Evolutionary conservation across 345 rosid genomes (phyloP).

Genomic region (thale cress (Arabidopsis thaliana)): TAIR10.1 NC_003076.8:23629001-23629500

Average conservation of each 20-base stretch:
- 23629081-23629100: conserved; percentile 58
- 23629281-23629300: conserved; percentile 51
- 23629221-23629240: conserved; percentile 13
- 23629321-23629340: conserved; percentile 75
- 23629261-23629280: conserved; percentile 31
- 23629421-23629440: conserved; percentile 75
- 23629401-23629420: conserved; percentile 50
- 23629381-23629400: conserved; percentile 57
- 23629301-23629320: conserved; percentile 96
- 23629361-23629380: conserved; percentile 60
- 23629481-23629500: conserved; percentile 54
- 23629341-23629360: conserved; percentile 73
- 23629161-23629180: conserved; percentile 59
- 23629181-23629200: conserved; percentile 72
- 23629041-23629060: conserved; percentile 68
- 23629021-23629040: conserved; percentile 85
- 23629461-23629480: conserved; percentile 71
- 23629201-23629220: conserved; percentile 47
- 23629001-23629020: conserved; percentile 32
- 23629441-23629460: conserved; percentile 66
- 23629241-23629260: conserved; percentile 4
- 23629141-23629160: conserved; percentile 69
- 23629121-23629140: conserved; percentile 87
- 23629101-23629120: conserved; percentile 76
- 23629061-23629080: conserved; percentile 64